Percentiles rank a stretch among this genome's conserved stretches.
Evolutionary conservation across 257 asterid genomes (phyloP).

Genomic region (Ligustrum vulgare): DNA sequence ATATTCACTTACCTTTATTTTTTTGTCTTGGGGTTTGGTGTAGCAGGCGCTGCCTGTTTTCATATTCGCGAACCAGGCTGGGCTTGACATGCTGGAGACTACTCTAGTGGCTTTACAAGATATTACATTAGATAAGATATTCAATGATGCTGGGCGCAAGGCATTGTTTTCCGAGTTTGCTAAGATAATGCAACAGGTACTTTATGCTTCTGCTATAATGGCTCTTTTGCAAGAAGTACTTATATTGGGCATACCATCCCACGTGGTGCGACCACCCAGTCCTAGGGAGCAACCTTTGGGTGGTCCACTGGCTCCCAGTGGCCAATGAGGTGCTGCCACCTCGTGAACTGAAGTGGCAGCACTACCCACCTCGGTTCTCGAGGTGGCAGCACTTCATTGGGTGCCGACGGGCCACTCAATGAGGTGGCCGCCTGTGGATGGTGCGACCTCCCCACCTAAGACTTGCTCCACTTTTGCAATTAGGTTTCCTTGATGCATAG

Average conservation of each 20-base stretch:
- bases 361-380: too few species aligned
- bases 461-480: too few species aligned
- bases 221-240: not conserved
- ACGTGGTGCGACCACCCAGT: too few species aligned
- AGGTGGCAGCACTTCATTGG: too few species aligned
- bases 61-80: slow-evolving; percentile 90
- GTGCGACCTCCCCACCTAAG: too few species aligned
- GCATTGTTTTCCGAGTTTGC: slow-evolving; percentile 70
- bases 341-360: too few species aligned
- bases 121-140: slow-evolving; percentile 77
- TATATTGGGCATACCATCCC: too few species aligned
- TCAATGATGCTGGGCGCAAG: slow-evolving; percentile 77
- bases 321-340: too few species aligned
- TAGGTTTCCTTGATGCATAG: not conserved
- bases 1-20: not conserved
- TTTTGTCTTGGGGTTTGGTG: not conserved
- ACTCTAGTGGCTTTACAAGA: slow-evolving; percentile 90
- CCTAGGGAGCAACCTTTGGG: too few species aligned
- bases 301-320: too few species aligned
- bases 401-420: too few species aligned
- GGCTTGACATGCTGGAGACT: slow-evolving; percentile 95
- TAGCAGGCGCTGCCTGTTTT: slow-evolving; percentile 77
- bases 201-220: not conserved
- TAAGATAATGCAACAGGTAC: slow-evolving; percentile 93
- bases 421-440: too few species aligned